Evolutionary conservation across 208 protist genomes (phyloP).

Genomic region (Leishmania guyanensis): DNA sequence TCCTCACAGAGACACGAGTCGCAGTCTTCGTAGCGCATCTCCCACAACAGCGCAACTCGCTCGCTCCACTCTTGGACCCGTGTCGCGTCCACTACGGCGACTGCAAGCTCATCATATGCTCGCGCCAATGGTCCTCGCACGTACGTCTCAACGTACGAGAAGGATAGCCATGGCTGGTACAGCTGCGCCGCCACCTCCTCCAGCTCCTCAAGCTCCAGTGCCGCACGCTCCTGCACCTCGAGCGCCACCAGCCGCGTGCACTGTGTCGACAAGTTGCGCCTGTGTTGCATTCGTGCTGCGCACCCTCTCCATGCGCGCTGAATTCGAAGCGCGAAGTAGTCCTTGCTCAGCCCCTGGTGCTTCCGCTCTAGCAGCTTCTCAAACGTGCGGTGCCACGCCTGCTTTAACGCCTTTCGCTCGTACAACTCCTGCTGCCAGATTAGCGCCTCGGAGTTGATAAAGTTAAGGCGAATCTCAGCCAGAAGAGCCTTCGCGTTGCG

Average conservation of each 20-base stretch:
- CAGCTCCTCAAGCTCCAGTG: conserved; percentile 19
- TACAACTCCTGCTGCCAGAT: conserved; percentile 54
- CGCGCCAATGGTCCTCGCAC: conserved; percentile 5
- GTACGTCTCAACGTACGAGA: conserved; percentile 6
- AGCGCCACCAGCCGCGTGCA: conserved; percentile 17
- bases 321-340: conserved; percentile 26
- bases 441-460: conserved; percentile 31
- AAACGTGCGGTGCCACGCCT: conserved; percentile 31
- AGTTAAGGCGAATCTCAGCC: conserved; percentile 7
- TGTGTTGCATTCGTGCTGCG: conserved; percentile 1
- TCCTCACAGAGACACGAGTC: conserved; percentile 31
- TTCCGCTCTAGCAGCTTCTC: conserved; percentile 38
- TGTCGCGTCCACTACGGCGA: conserved; percentile 17
- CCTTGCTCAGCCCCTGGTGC: conserved; percentile 23
- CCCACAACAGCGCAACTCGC: conserved; percentile 55
- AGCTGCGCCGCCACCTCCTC: conserved; percentile 30
- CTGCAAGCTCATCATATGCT: conserved; percentile 6
- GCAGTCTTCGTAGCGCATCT: conserved; percentile 51
- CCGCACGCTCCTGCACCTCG: conserved; percentile 25
- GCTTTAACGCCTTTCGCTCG: conserved; percentile 37
- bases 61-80: conserved; percentile 46
- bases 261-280: conserved; percentile 5
- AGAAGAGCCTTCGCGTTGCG: conserved; percentile 22
- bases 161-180: neutral
- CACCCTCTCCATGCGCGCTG: conserved; percentile 22